Evolutionary conservation across 108 stramenopile species (phyloP), one percentile per base, ranked within the genome.

Genomic region (Nitzschia sp.): DNA sequence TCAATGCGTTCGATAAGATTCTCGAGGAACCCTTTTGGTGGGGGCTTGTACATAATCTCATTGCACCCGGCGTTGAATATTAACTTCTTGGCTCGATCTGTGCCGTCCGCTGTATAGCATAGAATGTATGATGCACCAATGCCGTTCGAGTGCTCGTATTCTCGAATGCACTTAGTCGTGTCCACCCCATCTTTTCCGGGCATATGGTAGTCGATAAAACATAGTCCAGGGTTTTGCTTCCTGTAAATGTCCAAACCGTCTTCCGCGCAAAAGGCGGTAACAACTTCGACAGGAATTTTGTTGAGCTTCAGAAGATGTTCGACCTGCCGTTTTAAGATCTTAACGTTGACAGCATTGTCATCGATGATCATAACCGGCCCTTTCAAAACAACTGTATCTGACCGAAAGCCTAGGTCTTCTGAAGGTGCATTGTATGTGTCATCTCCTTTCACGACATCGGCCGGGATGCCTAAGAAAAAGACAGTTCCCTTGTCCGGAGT

Each of bases 191-290:
- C 60, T 23, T 34, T 33, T 3, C 32, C 59, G 3, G 69, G 69
- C 69, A 71, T 71, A 48, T 71, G 58, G 33, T 71, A 71, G 45
- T 71, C 69, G 27, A 71, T 62, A 48, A 62, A 54, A 6, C 26
- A 53, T 2, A 71, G 17, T 25, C 59, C 35, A 13, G 69, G 69
- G 2, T 44, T 35, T 54, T 47, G 16, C 15, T 71, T 48, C 28
- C 48, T 60, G 31, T 62, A 71, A 9, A 62, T 8, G 22, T 45
- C 46, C n/a, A 71, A 28, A 19, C 30, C 58, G 21, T 41, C 45
- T 29, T 33, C 47, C 17, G 58, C 69, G 11, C 69, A 33, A 2
- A 6, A 5, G 8, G 69, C 60, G 2, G 44, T 62, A 16, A 71
- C 6, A 2, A 71, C 34, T 23, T 71, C 60, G 27, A 71, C 8